Base-by-base conservation (phyloP, 2,329 filamentous ascomycete species). In the Rhexocercosporidium sp. region DNA sequence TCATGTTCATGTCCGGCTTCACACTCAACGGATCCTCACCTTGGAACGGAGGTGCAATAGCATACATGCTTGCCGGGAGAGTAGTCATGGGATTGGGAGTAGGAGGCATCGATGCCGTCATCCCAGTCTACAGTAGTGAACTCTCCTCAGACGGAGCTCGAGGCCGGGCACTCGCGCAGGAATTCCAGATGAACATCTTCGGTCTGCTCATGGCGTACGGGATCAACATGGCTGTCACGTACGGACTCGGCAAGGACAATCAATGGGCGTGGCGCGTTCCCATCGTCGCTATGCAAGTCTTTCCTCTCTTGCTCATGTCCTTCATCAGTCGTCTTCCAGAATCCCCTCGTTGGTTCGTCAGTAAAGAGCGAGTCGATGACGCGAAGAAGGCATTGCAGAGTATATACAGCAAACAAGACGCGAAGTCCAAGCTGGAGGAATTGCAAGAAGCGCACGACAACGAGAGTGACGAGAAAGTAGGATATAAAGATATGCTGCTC, bases 171-270 rank as follows among this genome's bases (percentile, higher is more conserved):
- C 75, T 90, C 51, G 86, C 86, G 1, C 85, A 90, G 72, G 86
- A 89, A 71, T 90, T 90, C 72, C 87, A 89, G 74, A 84, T 83
- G 75, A 90, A 90, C 70, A 89, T 90, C 69, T 86, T 88, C 65
- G 86, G 87, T 0, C 76, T 90, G 1, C 81, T 88, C 66, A 83
- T 88, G 82, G 87, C 86, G 0, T 89, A 88, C 74, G 82, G 79
- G 0, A 84, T 89, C 75, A 90, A 89, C 70, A 77, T 89, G 1
- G 80, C 77, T 0, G 81, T 87, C 2, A 89, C 86, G 0, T 76
- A 83, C 6, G 74, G 75, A 0, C 79, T 89, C 3, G 86, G 86
- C 3, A 88, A 88, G 70, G 74, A 78, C 8, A 85, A 79, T 70
- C 81, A 89, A 72, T 89, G 86, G 87, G 86, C 87, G 0, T 90